Base-by-base conservation (phyloP, 495 filamentous ascomycete genomes). In the Cladorrhinum samala region DNA sequence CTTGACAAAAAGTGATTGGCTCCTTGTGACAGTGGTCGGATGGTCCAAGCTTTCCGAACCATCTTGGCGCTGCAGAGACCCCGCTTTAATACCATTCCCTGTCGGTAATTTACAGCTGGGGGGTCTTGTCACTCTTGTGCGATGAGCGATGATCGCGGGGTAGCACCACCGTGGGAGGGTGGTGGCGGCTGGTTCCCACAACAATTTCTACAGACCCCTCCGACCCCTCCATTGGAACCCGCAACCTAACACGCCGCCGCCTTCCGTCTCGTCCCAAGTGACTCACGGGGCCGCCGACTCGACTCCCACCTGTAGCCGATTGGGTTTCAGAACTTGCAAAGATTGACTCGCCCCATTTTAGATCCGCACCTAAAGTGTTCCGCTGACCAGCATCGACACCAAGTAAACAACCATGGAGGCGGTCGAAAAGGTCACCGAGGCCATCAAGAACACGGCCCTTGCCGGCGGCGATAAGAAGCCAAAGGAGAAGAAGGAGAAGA, bases 401-500 rank as follows among this genome's bases (percentile, higher is more conserved):
- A n/a, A 38, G 42, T 24, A 16, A 39, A 30, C 39, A n/a, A n/a
- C n/a, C n/a, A n/a, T n/a, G n/a, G n/a, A n/a, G n/a, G n/a, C n/a
- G n/a, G n/a, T n/a, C n/a, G 65, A 66, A 47, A 63, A 66, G 40
- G 62, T 68, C 37, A 59, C 66, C 46, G 62, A 69, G n/a, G 57
- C 62, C 40, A 33, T 69, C 27, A 65, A 69, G 49, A 67, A 69
- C 42, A 52, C 54, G 49, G 51, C 61, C 50, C 60, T 69, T 53
- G 62, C 58, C 51, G 58, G 57, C 49, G 66, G 52, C 40, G 65
- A 66, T 13, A 66, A 69, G 61, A 62, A 60, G 55, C 17, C 49
- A 33, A 47, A 36, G 45, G 45, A n/a, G 19, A 68, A 69, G 61
- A 66, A 68, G 63, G 56, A 64, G 40, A 71, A 74, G 67, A 72